A percentile compares a stretch with the other conserved stretches of the same genome.
These are phyloP conservation scores for Acacia concinna DNA, from an alignment of 331 rosid genomes.

Conservation along the genomic window DNA sequence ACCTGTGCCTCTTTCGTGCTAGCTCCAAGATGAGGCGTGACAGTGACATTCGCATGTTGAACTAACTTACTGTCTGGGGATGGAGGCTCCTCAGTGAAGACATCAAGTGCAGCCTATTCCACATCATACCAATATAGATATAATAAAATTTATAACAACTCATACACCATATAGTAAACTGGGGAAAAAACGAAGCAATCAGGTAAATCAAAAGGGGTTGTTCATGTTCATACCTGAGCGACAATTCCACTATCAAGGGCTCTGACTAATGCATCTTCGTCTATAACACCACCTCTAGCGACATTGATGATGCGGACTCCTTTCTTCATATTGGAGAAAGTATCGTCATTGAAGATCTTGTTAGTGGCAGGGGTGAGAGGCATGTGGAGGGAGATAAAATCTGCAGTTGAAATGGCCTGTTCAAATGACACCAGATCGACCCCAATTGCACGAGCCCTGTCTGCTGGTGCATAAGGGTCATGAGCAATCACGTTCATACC, in stretches of 20 bases:
- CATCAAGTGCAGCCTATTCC: constrained; percentile 74
- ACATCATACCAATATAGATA: neutral
- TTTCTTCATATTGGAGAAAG: constrained; percentile 66
- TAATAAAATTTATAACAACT: neutral
- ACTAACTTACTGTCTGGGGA: constrained; percentile 63
- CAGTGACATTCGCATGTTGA: constrained; percentile 63
- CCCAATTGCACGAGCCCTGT: constrained; percentile 65
- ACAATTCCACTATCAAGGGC: constrained; percentile 67
- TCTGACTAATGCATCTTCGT: constrained; percentile 61
- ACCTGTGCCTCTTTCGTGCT: constrained; percentile 87
- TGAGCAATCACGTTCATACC: constrained; percentile 77
- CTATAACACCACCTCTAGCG: constrained; percentile 80
- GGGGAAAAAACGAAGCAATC: neutral
- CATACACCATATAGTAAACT: neutral
- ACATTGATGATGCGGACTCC: constrained; percentile 71
- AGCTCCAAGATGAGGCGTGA: constrained; percentile 84
- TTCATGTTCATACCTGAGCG: constrained; percentile 53
- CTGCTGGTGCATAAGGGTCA: constrained; percentile 74
- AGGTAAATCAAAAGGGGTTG: neutral
- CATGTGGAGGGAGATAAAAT: constrained; percentile 77
- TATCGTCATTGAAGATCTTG: constrained; percentile 58
- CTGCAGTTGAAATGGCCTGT: constrained; percentile 57
- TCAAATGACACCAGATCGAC: constrained; percentile 72
- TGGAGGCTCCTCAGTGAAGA: constrained; percentile 75
- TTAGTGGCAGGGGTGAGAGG: constrained; percentile 71